Base-by-base conservation (phyloP, 2,329 filamentous ascomycete genomes). In the Pseudocercospora pini-densiflorae region DNA sequence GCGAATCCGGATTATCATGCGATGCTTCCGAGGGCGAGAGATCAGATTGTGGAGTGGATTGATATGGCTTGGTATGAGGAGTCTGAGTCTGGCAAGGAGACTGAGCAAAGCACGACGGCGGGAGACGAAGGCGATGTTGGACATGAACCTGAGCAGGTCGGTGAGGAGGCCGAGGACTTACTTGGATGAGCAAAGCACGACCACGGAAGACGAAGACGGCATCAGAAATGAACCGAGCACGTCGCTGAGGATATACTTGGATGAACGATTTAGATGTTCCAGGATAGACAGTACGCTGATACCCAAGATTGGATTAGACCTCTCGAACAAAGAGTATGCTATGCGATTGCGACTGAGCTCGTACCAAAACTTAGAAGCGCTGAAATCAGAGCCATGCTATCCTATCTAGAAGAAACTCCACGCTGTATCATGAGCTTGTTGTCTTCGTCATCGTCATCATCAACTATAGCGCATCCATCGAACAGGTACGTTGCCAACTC, bases 1-100 rank as follows among this genome's bases (percentile, higher is more conserved):
- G 85, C 89, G 53, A 94, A 95, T 73, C 90, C 92, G 1, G 90
- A 88, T 0, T 94, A 93, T 73, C 86, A 87, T 68, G 84, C 82
- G 62, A 83, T 95, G 77, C 81, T 87, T n/a, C 84, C 88, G 59
- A 84, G 88, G 62, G 90, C 92, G 4, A 88, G 87, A 68, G 84
- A 86, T 67, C 78, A 90, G 74, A 86, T 95, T 61, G 84, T 86
- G 4, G 80, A 82, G 45, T 94, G 92, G 91, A 66, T 78, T 16
- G 76, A 77, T 60, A 63, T 63, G 29, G 65, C 55, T 7, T 79
- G 77, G 77, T 76, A 74, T 61, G 71, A 72, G 53, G 63, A 47
- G n/a, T 72, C 33, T 36, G 3, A 27, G 5, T 27, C 70, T 27
- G 65, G 31, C 8, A 65, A 63, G 7, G 59, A 63, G 24, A 45